phyloP scores from a whole-genome alignment of 306 rosid genomes.

The Prunus mongolica region DNA sequence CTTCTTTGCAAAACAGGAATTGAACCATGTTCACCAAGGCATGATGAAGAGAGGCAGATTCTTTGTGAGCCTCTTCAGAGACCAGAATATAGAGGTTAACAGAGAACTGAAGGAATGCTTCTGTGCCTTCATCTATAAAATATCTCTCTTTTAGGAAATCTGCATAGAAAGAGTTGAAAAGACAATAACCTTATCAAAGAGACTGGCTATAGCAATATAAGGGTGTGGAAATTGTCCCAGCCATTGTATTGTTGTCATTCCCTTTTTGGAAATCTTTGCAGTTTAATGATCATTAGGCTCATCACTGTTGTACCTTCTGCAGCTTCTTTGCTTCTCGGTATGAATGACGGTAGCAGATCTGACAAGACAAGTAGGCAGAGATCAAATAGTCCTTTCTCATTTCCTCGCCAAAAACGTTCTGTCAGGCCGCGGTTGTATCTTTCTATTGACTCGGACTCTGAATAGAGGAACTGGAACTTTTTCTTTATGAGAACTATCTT shows the following conservation, averaged over 20 bases:
- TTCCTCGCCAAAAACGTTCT: conserved; percentile 98
- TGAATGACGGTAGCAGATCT: conserved; percentile 59
- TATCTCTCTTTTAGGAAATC: neutral
- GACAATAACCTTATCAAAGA: neutral
- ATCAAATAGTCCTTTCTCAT: conserved; percentile 87
- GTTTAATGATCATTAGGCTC: conserved; percentile 22
- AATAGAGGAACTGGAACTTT: conserved; percentile 41
- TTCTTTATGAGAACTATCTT: conserved; percentile 13
- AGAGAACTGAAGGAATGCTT: neutral
- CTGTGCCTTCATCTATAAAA: neutral
- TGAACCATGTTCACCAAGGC: neutral
- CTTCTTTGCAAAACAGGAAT: neutral
- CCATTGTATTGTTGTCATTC: neutral
- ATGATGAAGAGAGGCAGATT: neutral
- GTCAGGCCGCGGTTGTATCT: conserved; percentile 66
- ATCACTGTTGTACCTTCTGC: conserved; percentile 38
- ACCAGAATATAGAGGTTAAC: neutral
- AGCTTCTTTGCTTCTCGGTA: conserved; percentile 89
- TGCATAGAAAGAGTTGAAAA: neutral
- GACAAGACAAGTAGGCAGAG: conserved; percentile 65
- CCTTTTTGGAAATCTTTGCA: neutral
- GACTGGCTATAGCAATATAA: neutral
- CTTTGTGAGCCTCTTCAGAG: neutral
- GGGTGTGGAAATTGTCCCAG: neutral
- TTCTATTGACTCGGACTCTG: conserved; percentile 86